These are phyloP conservation scores for Talaromyces borbonicus DNA, from an alignment of 495 filamentous ascomycete genomes.

Conservation along the genomic window DNA sequence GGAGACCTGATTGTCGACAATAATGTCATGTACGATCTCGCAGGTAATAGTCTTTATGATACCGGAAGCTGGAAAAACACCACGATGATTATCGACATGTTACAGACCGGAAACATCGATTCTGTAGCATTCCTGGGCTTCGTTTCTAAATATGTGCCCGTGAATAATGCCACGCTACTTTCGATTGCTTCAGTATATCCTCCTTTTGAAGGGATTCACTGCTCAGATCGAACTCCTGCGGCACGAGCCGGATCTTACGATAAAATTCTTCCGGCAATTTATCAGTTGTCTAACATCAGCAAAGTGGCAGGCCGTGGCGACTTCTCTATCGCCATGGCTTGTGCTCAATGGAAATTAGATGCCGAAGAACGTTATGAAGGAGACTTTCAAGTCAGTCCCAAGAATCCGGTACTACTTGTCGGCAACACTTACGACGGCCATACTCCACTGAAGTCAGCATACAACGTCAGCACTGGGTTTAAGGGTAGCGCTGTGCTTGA, in stretches of 20 bases:
- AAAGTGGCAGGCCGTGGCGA: constrained; percentile 12
- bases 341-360: constrained; percentile 34
- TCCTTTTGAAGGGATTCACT: constrained; percentile 7
- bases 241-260: constrained; percentile 10
- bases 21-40: constrained; percentile 11
- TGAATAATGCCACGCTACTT: neutral
- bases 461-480: constrained; percentile 32
- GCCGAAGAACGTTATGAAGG: constrained; percentile 33
- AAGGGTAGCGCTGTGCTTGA: constrained; percentile 34
- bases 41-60: constrained; percentile 15
- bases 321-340: constrained; percentile 15
- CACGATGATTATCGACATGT: constrained; percentile 11
- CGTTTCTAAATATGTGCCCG: neutral
- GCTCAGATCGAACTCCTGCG: neutral
- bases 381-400: constrained; percentile 31
- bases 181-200: constrained; percentile 1
- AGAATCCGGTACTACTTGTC: constrained; percentile 34
- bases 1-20: constrained; percentile 18
- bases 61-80: constrained; percentile 16
- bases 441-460: constrained; percentile 34
- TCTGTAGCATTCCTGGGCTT: constrained; percentile 2
- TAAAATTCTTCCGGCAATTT: constrained; percentile 14
- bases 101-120: constrained; percentile 15
- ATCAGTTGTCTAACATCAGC: constrained; percentile 5
- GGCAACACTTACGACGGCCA: constrained; percentile 31